phyloP scores from a whole-genome alignment of 257 asterid genomes.

The Capsicum pubescens region DNA sequence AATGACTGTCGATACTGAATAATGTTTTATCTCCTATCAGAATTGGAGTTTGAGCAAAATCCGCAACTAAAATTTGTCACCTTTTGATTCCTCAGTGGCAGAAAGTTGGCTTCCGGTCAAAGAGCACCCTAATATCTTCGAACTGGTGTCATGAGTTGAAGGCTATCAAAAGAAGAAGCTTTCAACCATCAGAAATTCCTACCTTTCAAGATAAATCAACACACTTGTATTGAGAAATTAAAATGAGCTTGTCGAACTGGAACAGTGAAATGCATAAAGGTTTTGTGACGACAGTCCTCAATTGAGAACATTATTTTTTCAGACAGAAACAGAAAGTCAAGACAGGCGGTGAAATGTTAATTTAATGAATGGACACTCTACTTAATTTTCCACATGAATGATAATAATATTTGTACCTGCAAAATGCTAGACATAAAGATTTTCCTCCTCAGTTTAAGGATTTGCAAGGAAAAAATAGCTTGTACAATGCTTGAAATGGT shows the following conservation, averaged over 20 bases:
- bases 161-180: slow-evolving; percentile 45
- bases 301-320: neutral
- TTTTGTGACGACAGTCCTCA: neutral
- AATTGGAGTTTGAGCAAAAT: slow-evolving; percentile 16
- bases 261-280: slow-evolving; percentile 20
- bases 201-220: slow-evolving; percentile 6
- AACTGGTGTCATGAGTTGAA: slow-evolving; percentile 39
- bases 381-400: neutral
- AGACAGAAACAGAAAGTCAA: neutral
- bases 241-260: neutral
- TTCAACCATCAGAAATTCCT: slow-evolving; percentile 31
- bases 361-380: neutral
- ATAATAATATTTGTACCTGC: neutral
- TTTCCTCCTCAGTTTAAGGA: slow-evolving; percentile 9
- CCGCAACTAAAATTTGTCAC: slow-evolving; percentile 36
- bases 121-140: slow-evolving; percentile 33
- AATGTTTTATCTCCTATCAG: neutral
- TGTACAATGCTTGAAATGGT: slow-evolving; percentile 7
- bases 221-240: slow-evolving; percentile 11
- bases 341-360: neutral
- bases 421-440: neutral
- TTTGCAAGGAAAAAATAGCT: neutral
- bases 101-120: slow-evolving; percentile 32
- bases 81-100: slow-evolving; percentile 35
- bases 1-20: neutral